phyloP scores from a whole-genome alignment of 164 flowering plant genomes.

The Stephania cephalantha region DNA sequence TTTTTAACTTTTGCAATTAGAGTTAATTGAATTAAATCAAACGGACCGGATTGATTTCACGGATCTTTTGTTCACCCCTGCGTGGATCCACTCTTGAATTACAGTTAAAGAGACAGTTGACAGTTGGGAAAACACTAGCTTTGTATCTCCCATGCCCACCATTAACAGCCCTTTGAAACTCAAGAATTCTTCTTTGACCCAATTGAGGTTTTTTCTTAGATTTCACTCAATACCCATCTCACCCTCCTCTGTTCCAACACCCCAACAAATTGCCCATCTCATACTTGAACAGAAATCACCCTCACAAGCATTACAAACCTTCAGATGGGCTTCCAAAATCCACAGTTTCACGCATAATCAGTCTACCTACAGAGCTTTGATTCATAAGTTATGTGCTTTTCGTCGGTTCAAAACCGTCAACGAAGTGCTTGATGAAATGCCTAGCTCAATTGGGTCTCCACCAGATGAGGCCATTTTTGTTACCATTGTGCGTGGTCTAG shows the following conservation, averaged over 20 bases:
- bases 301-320: slow-evolving; percentile 57
- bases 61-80: no score
- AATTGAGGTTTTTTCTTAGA: neutral
- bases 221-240: slow-evolving; percentile 17
- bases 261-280: slow-evolving; percentile 55
- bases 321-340: slow-evolving; percentile 71
- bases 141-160: slow-evolving; percentile 35
- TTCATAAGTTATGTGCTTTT: slow-evolving; percentile 65
- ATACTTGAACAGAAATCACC: slow-evolving; percentile 63
- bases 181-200: neutral
- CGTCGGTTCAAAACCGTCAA: slow-evolving; percentile 51
- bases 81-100: no score
- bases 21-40: no score
- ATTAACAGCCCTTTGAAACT: slow-evolving; percentile 4
- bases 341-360: slow-evolving; percentile 57
- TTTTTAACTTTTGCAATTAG: no score
- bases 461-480: slow-evolving; percentile 75
- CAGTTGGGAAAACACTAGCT: slow-evolving; percentile 51
- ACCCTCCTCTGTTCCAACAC: slow-evolving; percentile 39
- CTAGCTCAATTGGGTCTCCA: slow-evolving; percentile 41
- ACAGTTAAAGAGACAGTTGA: slow-evolving; percentile 15
- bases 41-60: no score
- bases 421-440: slow-evolving; percentile 77
- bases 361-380: slow-evolving; percentile 68
- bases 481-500: slow-evolving; percentile 59